A percentile compares a stretch with the other conserved stretches of the same genome.
Conservation (phyloP, 257 asterid species). For the Leonotis leonurus region DNA sequence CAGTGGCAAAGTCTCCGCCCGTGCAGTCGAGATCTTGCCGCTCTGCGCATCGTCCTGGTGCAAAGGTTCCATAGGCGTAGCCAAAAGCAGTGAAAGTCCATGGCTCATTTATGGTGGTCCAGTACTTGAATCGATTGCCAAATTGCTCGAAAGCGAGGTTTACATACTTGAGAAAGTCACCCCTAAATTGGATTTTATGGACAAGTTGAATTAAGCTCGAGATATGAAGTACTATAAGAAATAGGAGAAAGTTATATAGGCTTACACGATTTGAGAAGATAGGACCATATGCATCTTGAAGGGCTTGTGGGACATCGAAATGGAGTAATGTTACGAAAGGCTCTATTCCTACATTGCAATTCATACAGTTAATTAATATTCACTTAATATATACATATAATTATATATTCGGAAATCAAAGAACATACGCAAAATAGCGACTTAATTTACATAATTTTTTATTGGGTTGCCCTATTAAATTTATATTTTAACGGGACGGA, state of each 20-base stretch:
- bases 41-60: slow-evolving; percentile 52
- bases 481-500: no score
- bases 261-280: slow-evolving; percentile 49
- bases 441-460: no score
- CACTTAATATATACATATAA: not conserved
- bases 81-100: slow-evolving; percentile 33
- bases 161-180: slow-evolving; percentile 31
- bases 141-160: slow-evolving; percentile 37
- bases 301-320: slow-evolving; percentile 44
- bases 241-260: not conserved
- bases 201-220: no score
- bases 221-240: not conserved
- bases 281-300: slow-evolving; percentile 52
- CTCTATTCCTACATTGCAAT: slow-evolving; percentile 29
- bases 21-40: slow-evolving; percentile 30
- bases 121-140: slow-evolving; percentile 52
- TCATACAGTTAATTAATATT: not conserved
- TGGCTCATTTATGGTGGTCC: slow-evolving; percentile 57
- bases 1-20: slow-evolving; percentile 39
- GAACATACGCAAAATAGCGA: no score
- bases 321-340: slow-evolving; percentile 50
- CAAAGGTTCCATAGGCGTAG: slow-evolving; percentile 25
- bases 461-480: no score
- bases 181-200: slow-evolving; percentile 6
- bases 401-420: no score